A percentile compares a stretch with the other conserved stretches of the same genome.
Evolutionary conservation across 352 stramenopile genomes (phyloP).

Genomic region (Achlya hypogyna): DNA sequence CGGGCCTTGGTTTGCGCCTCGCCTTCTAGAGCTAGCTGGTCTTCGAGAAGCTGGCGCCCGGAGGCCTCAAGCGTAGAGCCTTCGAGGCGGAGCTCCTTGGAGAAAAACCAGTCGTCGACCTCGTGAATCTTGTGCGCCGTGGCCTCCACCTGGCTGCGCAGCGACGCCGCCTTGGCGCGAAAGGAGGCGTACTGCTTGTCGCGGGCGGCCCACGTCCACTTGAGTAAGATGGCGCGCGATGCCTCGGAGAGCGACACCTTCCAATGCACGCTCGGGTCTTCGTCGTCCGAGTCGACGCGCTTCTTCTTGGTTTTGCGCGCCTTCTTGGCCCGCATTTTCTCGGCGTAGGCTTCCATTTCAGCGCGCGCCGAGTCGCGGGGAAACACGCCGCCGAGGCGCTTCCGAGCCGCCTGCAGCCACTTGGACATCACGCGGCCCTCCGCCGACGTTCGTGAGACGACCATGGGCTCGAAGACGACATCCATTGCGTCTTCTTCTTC

Average conservation of each 20-base stretch:
- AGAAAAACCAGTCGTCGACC: conserved; percentile 92
- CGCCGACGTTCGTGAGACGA: conserved; percentile 80
- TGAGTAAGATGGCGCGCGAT: conserved; percentile 53
- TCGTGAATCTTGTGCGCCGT: conserved; percentile 78
- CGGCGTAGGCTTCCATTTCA: conserved; percentile 90
- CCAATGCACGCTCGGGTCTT: conserved; percentile 60
- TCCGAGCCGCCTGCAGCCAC: conserved; percentile 89
- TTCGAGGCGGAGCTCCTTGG: conserved; percentile 76
- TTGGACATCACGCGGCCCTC: conserved; percentile 92
- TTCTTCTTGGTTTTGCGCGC: conserved; percentile 46
- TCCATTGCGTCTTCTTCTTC: conserved; percentile 78
- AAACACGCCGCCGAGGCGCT: conserved; percentile 86
- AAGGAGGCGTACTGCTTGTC: conserved; percentile 45
- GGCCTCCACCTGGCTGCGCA: conserved; percentile 43
- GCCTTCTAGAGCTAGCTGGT: conserved; percentile 61
- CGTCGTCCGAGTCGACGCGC: conserved; percentile 64
- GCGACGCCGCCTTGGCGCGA: conserved; percentile 33
- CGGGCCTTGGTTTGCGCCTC: conserved; percentile 67
- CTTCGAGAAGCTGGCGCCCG: conserved; percentile 39
- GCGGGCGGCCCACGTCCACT: conserved; percentile 75
- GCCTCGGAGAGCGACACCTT: conserved; percentile 77
- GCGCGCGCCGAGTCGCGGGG: conserved; percentile 68
- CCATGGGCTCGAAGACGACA: conserved; percentile 86
- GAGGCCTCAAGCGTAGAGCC: conserved; percentile 54
- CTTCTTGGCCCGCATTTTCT: conserved; percentile 76